Evolutionary conservation across 352 stramenopile genomes (phyloP), one percentile per base, ranked within the genome.

Genomic region (Pythium folliculosum): DNA sequence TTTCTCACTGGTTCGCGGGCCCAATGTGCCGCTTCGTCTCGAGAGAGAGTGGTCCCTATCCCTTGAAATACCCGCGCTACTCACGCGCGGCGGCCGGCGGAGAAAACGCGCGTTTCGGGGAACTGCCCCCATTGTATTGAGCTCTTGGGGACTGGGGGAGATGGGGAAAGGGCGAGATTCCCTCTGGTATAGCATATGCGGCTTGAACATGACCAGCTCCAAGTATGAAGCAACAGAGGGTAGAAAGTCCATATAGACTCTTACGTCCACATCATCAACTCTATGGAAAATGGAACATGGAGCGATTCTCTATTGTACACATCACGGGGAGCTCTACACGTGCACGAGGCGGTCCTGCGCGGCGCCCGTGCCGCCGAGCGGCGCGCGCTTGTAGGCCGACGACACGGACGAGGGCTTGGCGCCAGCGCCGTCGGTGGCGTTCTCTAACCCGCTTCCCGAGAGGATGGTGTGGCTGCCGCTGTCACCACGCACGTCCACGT

Each of bases 311-410:
- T 21, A 54, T 43, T 43, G 37, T 43, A 43, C 37, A 43, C 37
- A 13, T 13, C 37, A 7, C 37, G 37, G 9, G 9, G 37, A 12
- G 37, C 14, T 43, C 48, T 69, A 80, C 14, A 80, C 71, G 47
- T 78, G 65, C 32, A 77, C 64, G 43, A 76, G 65, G 13, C 67
- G 70, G 55, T 70, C 71, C 19, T 67, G 74, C 5, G 82, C 77
- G 10, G 82, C 82, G n/a, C 56, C 73, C 43, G 37, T 43, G 37
- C 37, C 37, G 37, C 73, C 77, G 40, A 55, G 19, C 9, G 78
- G 79, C 14, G 76, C 75, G 44, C 81, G 81, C 63, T 90, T 90
- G 77, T 87, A 90, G 67, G 76, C 83, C 13, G 21, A 54, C 48
- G 49, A n/a, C 19, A 14, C 2, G 5, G 21, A 10, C 45, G 57